Percentiles rank a stretch among this genome's conserved stretches.
These are phyloP conservation scores for Penicillium sp. DNA, from an alignment of 2,329 filamentous ascomycete genomes.

Conservation along the genomic window DNA sequence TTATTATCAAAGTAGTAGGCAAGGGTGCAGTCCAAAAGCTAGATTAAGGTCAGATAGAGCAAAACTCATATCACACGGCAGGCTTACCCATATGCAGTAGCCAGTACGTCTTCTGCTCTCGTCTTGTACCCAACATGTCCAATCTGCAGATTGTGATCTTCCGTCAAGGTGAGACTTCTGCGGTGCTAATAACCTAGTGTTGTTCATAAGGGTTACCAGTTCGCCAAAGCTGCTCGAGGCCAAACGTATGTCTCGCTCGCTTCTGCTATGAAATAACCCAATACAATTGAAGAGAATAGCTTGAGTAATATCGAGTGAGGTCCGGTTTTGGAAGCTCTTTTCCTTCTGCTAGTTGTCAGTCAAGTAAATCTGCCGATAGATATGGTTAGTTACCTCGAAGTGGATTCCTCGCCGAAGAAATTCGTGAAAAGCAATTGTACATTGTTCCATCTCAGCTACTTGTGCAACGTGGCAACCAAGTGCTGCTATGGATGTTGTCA, in stretches of 20 bases:
- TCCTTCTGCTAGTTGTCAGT: conserved; percentile 28
- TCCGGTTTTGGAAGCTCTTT: conserved; percentile 12
- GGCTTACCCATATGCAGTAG: conserved; percentile 47
- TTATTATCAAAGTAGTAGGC: conserved; percentile 41
- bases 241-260: conserved; percentile 25
- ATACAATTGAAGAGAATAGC: conserved; percentile 36
- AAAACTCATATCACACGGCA: neutral
- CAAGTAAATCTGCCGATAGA: neutral
- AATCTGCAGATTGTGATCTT: conserved; percentile 22
- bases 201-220: conserved; percentile 28
- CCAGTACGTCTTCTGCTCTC: conserved; percentile 43
- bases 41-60: conserved; percentile 1
- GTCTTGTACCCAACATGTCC: conserved; percentile 41
- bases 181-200: conserved; percentile 24
- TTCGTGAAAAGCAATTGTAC: conserved; percentile 42
- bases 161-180: conserved; percentile 3
- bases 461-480: conserved; percentile 43
- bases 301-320: conserved; percentile 34
- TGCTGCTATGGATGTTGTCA: conserved; percentile 42
- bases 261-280: conserved; percentile 31
- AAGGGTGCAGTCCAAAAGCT: conserved; percentile 47
- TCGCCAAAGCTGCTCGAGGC: conserved; percentile 31
- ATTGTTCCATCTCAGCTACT: conserved; percentile 27
- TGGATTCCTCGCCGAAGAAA: conserved; percentile 43
- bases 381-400: conserved; percentile 30